Base-by-base conservation (phyloP, 345 rosid genomes). In the Eutrema japonicum region DNA sequence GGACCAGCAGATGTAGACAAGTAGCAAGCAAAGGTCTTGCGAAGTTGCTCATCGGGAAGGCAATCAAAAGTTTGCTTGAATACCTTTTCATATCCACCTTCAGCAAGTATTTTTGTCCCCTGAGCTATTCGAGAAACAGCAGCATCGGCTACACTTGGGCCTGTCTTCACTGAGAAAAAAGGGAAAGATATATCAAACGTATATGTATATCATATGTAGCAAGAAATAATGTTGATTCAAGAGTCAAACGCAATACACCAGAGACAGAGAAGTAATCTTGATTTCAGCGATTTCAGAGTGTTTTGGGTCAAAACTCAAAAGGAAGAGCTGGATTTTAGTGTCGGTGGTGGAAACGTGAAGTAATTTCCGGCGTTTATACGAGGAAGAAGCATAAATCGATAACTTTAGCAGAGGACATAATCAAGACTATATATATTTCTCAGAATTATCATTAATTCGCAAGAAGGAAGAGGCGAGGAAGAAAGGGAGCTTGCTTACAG, bases 1-100 rank as follows among this genome's bases (percentile, higher is more conserved):
- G 99, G 99, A 84, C 99, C 98, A 51, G 98, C 91, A 47, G 98
- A 95, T 33, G 98, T 95, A 35, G 99, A 95, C 63, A 90, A 80
- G 85, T 92, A 95, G 64, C 98, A 95, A 3, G 99, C 98, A 68
- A 49, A 92, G 51, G 86, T 81, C 84, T 89, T 88, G 71, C 72
- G 82, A 71, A 95, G 96, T 57, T 83, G 79, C 66, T 95, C 99
- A 74, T 89, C 96, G 1, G 93, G 92, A 74, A 72, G 77, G 49
- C 83, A 85, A 41, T 92, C 98, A 73, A 95, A 95, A 3, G 84
- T 87, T 60, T 88, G 88, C 54, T 77, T 85, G 63, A 92, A 95
- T 30, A 90, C 82, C 77, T 92, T 95, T 70, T 92, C 99, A 46
- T 92, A 92, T 45, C 99, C 99, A 74, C 97, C 99, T 80, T 95